Evolutionary conservation across 2,329 filamentous ascomycete genomes (phyloP), one percentile per base, ranked within the genome.

Genomic region (Myriosclerotinia curreyana): DNA sequence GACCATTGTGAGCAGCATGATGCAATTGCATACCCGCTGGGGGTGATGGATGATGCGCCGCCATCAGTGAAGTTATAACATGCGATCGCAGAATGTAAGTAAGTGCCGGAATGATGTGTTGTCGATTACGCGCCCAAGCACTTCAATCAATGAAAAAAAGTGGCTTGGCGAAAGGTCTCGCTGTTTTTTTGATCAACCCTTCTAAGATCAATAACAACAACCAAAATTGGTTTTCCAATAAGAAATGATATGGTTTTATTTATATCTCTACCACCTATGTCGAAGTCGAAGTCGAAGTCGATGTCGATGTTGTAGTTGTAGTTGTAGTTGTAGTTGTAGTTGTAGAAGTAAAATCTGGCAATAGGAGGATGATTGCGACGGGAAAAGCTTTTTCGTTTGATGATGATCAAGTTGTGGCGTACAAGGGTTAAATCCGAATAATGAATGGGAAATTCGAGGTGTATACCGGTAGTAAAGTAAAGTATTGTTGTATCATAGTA

Each of bases 21-120:
- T 74, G 72, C 67, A 75, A 69, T 66, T 71, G 72, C 79, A 93
- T 89, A 78, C 90, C 89, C 65, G 90, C 68, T 60, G 73, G 71
- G 58, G 74, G 71, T 42, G 73, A 74, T 25, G 73, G 74, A 66
- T 75, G 74, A 66, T 75, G 73, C 46, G 67, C 68, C n/a, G 73
- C 72, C 74, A 75, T 75, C 42, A 50, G 34, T 42, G 31, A 31
- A n/a, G n/a, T 49, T 49, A 54, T 51, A 49, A 25, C 46, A 65
- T 61, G 61, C 60, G 52, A 62, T 48, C 22, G 38, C 49, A 51
- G 25, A 56, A 56, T 59, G 17, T 38, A 36, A 28, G 9, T 22
- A 28, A 28, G 42, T 31, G 51, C 25, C 36, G 54, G n/a, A 31
- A 36, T 42, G 36, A 20, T 64, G 62, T 55, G 53, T 55, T 64